Base-by-base conservation (phyloP, 495 filamentous ascomycete species). In the Antarctomyces pellizariae region DNA sequence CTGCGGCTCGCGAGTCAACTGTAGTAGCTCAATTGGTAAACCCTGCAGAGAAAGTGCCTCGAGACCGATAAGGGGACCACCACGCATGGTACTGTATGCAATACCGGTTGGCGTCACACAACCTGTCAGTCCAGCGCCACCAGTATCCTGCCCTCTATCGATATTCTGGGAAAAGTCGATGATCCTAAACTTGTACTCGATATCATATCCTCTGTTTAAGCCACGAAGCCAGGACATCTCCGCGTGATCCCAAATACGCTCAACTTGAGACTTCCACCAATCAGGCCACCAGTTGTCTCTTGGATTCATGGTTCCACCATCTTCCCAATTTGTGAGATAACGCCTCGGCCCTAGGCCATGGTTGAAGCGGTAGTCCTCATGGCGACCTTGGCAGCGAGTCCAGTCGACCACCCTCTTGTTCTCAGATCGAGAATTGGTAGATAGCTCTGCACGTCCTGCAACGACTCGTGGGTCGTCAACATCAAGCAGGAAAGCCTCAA, bases 131-230 rank as follows among this genome's bases (percentile, higher is more conserved):
- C 77, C 77, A 25, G 45, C 48, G 0, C 52, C 48, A 3, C 50
- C 49, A 16, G 17, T 34, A 29, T 68, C 59, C 3, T 39, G 49
- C 17, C 52, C 52, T 10, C 71, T 57, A 35, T 76, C 72, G 10
- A 76, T 50, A 33, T 80, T 83, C 40, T 90, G 79, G 10, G 75
- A 79, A 1, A 79, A 42, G 26, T 90, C 76, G 26, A 62, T 56
- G 29, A 57, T 54, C 12, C 56, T 50, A 32, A 61, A 64, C 42
- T 82, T 82, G 48, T 53, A 75, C 22, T 50, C 50, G 24, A 65
- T 48, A 36, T 84, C 75, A 30, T 57, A 61, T 2, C 49, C 53
- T 1, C 34, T 27, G 24, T 33, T 27, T 6, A 54, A 23, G 16
- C 49, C 59, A 10, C 56, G 48, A 3, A 73, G 46, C 22, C 58